These are phyloP conservation scores for Wickerhamiella cacticola DNA, from an alignment of 805 yeast genomes.

Conservation along the genomic window DNA sequence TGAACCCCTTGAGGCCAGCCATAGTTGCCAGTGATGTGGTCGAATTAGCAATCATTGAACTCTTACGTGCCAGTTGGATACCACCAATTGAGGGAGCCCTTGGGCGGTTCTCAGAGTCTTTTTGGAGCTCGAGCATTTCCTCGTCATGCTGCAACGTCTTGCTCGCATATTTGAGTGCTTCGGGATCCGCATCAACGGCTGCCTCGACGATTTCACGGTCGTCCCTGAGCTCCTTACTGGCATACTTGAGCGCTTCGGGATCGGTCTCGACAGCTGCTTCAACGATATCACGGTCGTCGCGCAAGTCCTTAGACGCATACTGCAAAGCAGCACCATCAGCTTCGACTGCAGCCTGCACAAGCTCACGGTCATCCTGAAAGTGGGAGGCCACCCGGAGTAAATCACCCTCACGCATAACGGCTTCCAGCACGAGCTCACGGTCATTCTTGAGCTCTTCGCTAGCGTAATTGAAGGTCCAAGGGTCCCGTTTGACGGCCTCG, in stretches of 20 bases:
- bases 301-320: conserved; percentile 4
- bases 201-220: conserved; percentile 10
- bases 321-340: conserved; percentile 10
- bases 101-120: conserved; percentile 8
- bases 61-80: conserved; percentile 9
- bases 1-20: conserved; percentile 8
- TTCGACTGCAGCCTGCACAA: conserved; percentile 10
- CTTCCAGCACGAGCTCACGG: conserved; percentile 10
- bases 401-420: conserved; percentile 11
- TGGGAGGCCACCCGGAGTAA: conserved; percentile 6
- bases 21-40: conserved; percentile 11
- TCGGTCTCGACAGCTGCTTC: conserved; percentile 6
- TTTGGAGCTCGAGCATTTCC: conserved; percentile 8
- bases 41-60: conserved; percentile 7
- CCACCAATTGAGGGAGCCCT: background rate
- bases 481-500: conserved; percentile 10
- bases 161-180: conserved; percentile 4
- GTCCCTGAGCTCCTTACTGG: conserved; percentile 10
- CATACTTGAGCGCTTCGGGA: conserved; percentile 7
- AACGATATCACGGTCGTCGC: conserved; percentile 11
- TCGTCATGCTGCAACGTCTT: conserved; percentile 1
- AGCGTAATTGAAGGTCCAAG: conserved; percentile 11
- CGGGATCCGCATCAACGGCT: conserved; percentile 9
- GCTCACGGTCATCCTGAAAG: conserved; percentile 8
- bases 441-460: conserved; percentile 4